These are phyloP conservation scores for Aureobasidium uvarum DNA, from an alignment of 2,329 filamentous ascomycete species.

Conservation along the genomic window DNA sequence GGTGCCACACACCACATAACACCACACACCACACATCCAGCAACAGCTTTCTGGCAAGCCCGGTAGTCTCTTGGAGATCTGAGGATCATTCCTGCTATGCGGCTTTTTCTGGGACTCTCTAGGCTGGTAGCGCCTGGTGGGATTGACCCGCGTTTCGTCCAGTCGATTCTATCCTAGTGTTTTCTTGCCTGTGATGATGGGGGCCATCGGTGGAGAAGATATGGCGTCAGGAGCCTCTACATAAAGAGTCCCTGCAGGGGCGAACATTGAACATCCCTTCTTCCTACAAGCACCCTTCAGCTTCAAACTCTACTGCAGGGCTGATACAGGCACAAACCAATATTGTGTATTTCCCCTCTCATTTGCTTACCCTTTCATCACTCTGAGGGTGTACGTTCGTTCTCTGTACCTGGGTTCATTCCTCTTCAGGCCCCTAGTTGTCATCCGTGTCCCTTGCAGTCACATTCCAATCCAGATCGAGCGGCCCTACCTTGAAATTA, in stretches of 20 bases:
- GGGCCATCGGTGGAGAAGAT: background rate
- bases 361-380: background rate
- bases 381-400: constrained; percentile 21
- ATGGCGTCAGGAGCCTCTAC: constrained; percentile 9
- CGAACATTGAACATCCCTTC: background rate
- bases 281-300: background rate
- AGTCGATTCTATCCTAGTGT: constrained; percentile 3
- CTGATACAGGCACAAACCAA: constrained; percentile 20
- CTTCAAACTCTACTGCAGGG: constrained; percentile 12
- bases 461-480: constrained; percentile 26
- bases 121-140: constrained; percentile 16
- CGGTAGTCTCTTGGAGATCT: constrained; percentile 10
- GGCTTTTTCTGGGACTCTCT: constrained; percentile 21
- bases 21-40: constrained; percentile 6
- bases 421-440: constrained; percentile 19
- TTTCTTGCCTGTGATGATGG: background rate
- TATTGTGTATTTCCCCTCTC: background rate
- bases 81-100: constrained; percentile 24
- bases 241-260: constrained; percentile 25
- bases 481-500: constrained; percentile 20
- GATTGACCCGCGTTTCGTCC: background rate
- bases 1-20: constrained; percentile 14
- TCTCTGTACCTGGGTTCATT: constrained; percentile 24
- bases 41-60: constrained; percentile 7
- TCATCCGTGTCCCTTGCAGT: constrained; percentile 18